These are phyloP conservation scores for Phytophthora fragariae DNA, from an alignment of 352 stramenopile genomes.

Conservation along the genomic window DNA sequence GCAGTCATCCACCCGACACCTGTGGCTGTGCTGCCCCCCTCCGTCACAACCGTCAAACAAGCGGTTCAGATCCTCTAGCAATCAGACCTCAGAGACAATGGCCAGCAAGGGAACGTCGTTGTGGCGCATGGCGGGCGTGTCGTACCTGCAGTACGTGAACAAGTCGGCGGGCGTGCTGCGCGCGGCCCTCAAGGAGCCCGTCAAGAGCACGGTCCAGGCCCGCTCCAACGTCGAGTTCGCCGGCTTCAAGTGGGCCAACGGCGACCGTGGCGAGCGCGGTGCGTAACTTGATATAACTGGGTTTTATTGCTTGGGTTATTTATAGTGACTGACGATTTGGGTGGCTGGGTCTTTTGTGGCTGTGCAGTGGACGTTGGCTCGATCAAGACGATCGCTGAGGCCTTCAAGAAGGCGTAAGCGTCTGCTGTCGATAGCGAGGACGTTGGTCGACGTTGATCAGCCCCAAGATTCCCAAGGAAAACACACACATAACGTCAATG, in stretches of 20 bases:
- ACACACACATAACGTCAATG: conserved; percentile 29
- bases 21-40: conserved; percentile 32
- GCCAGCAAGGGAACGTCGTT: conserved; percentile 85
- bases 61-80: conserved; percentile 25
- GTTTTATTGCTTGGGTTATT: background rate
- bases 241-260: conserved; percentile 87
- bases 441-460: conserved; percentile 7
- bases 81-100: conserved; percentile 47
- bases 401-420: conserved; percentile 78
- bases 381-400: conserved; percentile 84
- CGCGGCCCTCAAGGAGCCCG: conserved; percentile 83
- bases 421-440: conserved; percentile 18
- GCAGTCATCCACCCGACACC: background rate
- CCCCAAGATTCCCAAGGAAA: conserved; percentile 23
- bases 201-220: conserved; percentile 83
- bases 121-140: conserved; percentile 87
- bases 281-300: conserved; percentile 15
- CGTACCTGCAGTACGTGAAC: conserved; percentile 92
- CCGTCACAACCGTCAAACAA: conserved; percentile 27
- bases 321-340: conserved; percentile 1
- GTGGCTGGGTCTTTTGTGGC: background rate
- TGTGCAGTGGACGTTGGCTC: conserved; percentile 73
- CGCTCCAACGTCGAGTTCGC: conserved; percentile 85
- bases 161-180: conserved; percentile 80
- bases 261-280: conserved; percentile 81